Evolutionary conservation across 139 green algal genomes (phyloP).

Genomic region (Gonium pectorale): DNA sequence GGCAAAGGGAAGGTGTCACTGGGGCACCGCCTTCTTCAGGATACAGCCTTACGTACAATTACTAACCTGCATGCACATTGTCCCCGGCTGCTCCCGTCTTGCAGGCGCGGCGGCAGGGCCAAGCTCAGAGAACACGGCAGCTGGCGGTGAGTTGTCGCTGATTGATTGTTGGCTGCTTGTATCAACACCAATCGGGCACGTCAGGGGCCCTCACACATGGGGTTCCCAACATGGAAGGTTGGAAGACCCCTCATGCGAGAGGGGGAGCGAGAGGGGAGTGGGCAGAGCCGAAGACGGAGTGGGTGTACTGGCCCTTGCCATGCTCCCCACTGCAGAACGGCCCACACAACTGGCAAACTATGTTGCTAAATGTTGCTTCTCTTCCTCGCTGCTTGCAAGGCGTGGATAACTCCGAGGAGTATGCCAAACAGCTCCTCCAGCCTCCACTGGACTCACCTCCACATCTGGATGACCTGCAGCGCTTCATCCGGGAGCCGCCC

Average conservation of each 20-base stretch:
- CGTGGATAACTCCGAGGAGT: constrained; percentile 2
- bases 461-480: not conserved
- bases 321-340: no score
- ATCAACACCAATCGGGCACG: not conserved
- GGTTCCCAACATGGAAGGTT: no score
- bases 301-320: no score
- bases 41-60: not conserved
- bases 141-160: no score
- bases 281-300: no score
- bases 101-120: not conserved
- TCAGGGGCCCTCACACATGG: not conserved
- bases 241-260: no score
- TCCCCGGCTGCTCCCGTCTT: not conserved
- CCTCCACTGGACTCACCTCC: constrained; percentile 23
- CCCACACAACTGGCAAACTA: no score
- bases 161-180: not conserved
- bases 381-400: constrained; percentile 1
- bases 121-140: no score
- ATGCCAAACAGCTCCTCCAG: constrained; percentile 12
- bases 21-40: not conserved
- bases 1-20: not conserved
- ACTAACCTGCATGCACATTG: not conserved
- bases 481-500: constrained; percentile 3
- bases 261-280: no score
- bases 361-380: no score